Base-by-base conservation (phyloP, 1,139 yeast species). In the Geotrichum macrosporum region DNA sequence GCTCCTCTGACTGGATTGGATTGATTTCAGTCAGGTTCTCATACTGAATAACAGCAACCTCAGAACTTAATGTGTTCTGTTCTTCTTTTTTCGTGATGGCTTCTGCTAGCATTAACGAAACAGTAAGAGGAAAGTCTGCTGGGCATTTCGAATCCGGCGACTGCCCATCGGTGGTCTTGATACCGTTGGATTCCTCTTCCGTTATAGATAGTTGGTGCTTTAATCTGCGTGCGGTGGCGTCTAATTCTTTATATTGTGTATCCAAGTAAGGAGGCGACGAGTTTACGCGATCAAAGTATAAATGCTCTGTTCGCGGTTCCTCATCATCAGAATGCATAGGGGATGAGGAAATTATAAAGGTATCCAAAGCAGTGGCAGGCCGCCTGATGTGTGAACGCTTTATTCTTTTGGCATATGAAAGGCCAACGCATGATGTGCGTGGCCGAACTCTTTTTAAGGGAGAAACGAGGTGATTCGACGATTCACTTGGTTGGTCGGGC, bases 301-400 rank as follows among this genome's bases (percentile, higher is more conserved):
- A 24, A 18, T 33, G 9, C 4, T 12, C 13, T 5, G 10, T 16
- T 15, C 13, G 13, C 20, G 31, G 12, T 15, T 24, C 12, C 15
- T 27, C 39, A 16, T 29, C 40, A 2, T 22, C 39, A 29, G 29
- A 35, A 5, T 19, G 4, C 4, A n/a, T 10, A 3, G 40, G 30
- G 13, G 34, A 36, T 3, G 34, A 18, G 5, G 26, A 4, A 13
- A 42, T 31, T 9, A 13, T 21, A 16, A 29, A 22, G 4, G 45
- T 42, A 31, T 36, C 45, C 21, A 35, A 20, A 6, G 34, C 31
- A n/a, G 45, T 42, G 6, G 36, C 45, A 21, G 40, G 45, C 16
- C 45, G 26, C 19, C 30, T 37, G 8, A 3, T 8, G n/a, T 18
- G 30, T 5, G 35, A 4, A 19, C 13, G 35, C 27, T 39, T 39